phyloP scores from a whole-genome alignment of 345 rosid genomes.

The Pistacia integerrima region DNA sequence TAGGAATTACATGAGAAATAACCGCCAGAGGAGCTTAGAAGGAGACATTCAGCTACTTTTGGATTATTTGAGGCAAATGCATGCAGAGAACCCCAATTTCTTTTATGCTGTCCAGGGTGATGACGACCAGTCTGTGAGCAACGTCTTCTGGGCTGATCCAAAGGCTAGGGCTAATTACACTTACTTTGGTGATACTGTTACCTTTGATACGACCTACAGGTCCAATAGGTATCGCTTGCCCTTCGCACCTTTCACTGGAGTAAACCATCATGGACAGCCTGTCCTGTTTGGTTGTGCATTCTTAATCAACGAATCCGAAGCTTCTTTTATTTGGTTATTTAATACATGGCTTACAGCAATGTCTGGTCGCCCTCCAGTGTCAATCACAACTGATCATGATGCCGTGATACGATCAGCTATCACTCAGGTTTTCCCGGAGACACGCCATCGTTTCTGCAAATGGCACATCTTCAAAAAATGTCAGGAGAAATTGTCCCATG shows the following conservation, averaged over 20 bases:
- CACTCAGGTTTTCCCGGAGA: slow-evolving; percentile 45
- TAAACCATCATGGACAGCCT: slow-evolving; percentile 70
- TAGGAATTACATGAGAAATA: slow-evolving; percentile 53
- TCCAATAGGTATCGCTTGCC: slow-evolving; percentile 53
- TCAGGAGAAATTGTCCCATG: slow-evolving; percentile 54
- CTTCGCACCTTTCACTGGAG: slow-evolving; percentile 58
- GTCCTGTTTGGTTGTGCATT: slow-evolving; percentile 60
- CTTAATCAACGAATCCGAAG: slow-evolving; percentile 48
- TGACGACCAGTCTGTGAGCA: slow-evolving; percentile 39
- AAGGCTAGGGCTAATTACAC: slow-evolving; percentile 45
- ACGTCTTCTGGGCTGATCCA: slow-evolving; percentile 61
- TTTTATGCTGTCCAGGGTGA: slow-evolving; percentile 50
- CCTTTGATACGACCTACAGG: slow-evolving; percentile 54
- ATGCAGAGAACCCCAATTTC: slow-evolving; percentile 45
- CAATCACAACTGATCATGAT: slow-evolving; percentile 55
- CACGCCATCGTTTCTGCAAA: slow-evolving; percentile 55
- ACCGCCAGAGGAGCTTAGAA: slow-evolving; percentile 47
- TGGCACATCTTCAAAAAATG: slow-evolving; percentile 52
- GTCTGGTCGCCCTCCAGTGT: slow-evolving; percentile 46
- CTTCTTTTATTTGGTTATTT: slow-evolving; percentile 54
- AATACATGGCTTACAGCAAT: slow-evolving; percentile 54
- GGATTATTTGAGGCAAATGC: slow-evolving; percentile 55
- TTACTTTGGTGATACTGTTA: slow-evolving; percentile 55
- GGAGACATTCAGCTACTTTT: slow-evolving; percentile 47
- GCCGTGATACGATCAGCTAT: slow-evolving; percentile 42